Conservation (phyloP, 2,329 filamentous ascomycete species). For the Aspergillus pseudoviridinutans region DNA sequence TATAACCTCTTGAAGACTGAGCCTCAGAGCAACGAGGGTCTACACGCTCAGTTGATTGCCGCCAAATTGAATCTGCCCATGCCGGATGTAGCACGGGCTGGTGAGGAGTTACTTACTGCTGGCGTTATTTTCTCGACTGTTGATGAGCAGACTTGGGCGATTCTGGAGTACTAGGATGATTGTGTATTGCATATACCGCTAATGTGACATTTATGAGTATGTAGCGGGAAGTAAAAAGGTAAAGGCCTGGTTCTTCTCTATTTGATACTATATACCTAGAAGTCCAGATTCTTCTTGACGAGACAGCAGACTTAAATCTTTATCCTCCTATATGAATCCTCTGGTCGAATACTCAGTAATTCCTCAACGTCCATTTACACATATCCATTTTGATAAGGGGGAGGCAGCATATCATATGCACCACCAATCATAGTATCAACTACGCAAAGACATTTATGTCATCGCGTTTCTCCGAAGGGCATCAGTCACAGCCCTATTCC, state of each 20-base stretch:
- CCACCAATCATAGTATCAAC: background rate
- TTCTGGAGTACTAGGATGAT: constrained; percentile 57
- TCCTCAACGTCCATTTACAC: background rate
- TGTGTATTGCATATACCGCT: background rate
- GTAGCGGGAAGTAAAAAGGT: background rate
- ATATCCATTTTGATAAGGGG: background rate
- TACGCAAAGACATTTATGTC: background rate
- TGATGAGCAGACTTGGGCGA: constrained; percentile 87
- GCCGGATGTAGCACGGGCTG: constrained; percentile 68
- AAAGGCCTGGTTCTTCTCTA: background rate
- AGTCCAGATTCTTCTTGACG: background rate
- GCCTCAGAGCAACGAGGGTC: constrained; percentile 72
- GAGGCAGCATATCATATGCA: background rate
- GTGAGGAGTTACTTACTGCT: constrained; percentile 70
- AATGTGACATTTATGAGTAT: background rate
- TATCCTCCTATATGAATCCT: background rate
- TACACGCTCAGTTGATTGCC: constrained; percentile 76
- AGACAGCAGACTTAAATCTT: background rate
- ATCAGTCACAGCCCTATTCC: constrained; percentile 58
- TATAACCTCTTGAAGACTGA: constrained; percentile 65
- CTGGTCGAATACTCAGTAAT: background rate
- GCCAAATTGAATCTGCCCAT: constrained; percentile 61
- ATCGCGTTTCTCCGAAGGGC: constrained; percentile 54
- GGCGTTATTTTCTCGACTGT: constrained; percentile 86
- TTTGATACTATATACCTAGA: background rate